Percentiles rank a stretch among this genome's conserved stretches.
phyloP scores from a whole-genome alignment of 139 green algal genomes.

The Chlamydomonas sphaeroides region DNA sequence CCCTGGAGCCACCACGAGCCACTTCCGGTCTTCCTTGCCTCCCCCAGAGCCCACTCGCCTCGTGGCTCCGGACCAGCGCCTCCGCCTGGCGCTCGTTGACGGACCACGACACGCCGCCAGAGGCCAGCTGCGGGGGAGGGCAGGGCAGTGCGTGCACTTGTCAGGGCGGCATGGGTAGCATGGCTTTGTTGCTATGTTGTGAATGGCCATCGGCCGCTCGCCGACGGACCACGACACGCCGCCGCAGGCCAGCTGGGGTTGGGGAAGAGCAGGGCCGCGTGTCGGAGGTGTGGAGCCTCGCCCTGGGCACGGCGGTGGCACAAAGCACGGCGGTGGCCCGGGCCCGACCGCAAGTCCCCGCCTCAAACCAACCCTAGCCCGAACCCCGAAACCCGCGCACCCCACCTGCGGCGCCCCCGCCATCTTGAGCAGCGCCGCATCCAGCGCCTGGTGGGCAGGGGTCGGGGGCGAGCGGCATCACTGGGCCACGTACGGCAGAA shows the following conservation, averaged over 20 bases:
- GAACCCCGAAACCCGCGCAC: too few species aligned
- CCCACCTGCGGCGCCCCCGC: conserved; percentile 47
- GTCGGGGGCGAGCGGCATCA: too few species aligned
- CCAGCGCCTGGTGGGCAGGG: conserved; percentile 17
- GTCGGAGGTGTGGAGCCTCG: too few species aligned
- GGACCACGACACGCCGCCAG: conserved; percentile 82
- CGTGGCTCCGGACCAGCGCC: conserved; percentile 78
- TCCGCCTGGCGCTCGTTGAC: conserved; percentile 94
- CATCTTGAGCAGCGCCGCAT: conserved; percentile 44
- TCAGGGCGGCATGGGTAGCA: not conserved
- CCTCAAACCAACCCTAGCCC: too few species aligned
- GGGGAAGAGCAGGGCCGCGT: not conserved
- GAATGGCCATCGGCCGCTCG: conserved; percentile 88
- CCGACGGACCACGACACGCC: conserved; percentile 91
- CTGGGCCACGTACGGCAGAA: too few species aligned
- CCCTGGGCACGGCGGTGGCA: too few species aligned
- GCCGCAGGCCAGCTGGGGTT: conserved; percentile 69
- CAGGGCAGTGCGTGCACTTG: not conserved
- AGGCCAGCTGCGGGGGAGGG: conserved; percentile 56
- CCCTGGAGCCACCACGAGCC: too few species aligned
- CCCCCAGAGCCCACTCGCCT: conserved; percentile 42
- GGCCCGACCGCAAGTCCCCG: too few species aligned
- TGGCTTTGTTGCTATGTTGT: too few species aligned
- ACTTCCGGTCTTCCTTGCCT: too few species aligned
- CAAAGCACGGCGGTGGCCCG: too few species aligned